A percentile compares a stretch with the other conserved stretches of the same genome.
Evolutionary conservation across 192 early-diverging fungal species (phyloP).

Genomic region (Linnemannia elongata): DNA sequence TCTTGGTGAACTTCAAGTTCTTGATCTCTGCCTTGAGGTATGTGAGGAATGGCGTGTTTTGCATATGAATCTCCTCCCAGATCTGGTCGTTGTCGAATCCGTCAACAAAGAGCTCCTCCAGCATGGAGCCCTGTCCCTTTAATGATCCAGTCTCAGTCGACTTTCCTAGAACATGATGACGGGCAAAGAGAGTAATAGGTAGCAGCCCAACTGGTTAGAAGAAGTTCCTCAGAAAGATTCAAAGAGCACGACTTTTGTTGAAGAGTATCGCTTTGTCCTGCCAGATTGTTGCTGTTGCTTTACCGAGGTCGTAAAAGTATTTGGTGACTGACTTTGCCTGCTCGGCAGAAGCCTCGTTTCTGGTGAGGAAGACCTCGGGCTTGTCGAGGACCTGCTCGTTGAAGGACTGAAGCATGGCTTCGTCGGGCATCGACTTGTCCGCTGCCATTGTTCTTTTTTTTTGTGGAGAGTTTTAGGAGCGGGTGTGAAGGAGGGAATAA

Average conservation of each 20-base stretch:
- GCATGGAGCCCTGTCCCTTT: conserved; percentile 57
- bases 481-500: not conserved
- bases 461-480: not conserved
- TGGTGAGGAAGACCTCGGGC: conserved; percentile 64
- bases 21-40: conserved; percentile 66
- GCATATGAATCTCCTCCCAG: conserved; percentile 93
- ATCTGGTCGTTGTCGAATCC: conserved; percentile 89
- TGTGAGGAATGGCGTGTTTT: conserved; percentile 84
- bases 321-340: conserved; percentile 63
- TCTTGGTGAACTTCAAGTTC: conserved; percentile 61
- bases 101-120: conserved; percentile 74
- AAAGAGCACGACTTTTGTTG: not conserved
- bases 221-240: not conserved
- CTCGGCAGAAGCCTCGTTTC: conserved; percentile 48
- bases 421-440: conserved; percentile 39
- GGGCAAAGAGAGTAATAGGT: not conserved
- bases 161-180: conserved; percentile 50
- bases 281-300: not conserved
- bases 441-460: not conserved
- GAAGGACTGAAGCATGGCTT: conserved; percentile 43
- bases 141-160: conserved; percentile 62
- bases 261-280: not conserved
- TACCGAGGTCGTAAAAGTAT: conserved; percentile 68
- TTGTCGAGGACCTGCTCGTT: conserved; percentile 61
- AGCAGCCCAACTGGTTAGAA: not conserved